Base-by-base conservation (phyloP, 768 basidiomycete species). In the Leccinum longicurvipes region DNA sequence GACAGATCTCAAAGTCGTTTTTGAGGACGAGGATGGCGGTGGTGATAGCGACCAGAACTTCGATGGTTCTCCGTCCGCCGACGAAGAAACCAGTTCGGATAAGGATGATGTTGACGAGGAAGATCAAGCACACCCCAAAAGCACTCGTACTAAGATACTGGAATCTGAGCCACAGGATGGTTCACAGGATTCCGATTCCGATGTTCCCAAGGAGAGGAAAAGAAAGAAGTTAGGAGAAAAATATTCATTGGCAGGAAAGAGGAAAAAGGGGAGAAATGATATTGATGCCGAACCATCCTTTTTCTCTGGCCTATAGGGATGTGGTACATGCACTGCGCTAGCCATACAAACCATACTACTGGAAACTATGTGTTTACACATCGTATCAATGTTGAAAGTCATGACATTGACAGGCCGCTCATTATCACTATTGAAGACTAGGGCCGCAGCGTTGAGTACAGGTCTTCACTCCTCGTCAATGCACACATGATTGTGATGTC, bases 1-100 rank as follows among this genome's bases (percentile, higher is more conserved):
- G 74, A 95, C 93, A 25, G 89, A 96, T 72, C 75, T 98, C 48
- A 84, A 79, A 63, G 86, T 83, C 32, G 82, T 93, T 47, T 87
- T 96, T 61, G 77, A 78, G 53, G 73, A 66, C 47, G 64, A 67
- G 23, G 64, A 66, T 29, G 67, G 59, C 24, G 71, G 71, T n/a
- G 52, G 45, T 11, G 67, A 68, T 28, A 67, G 66, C 17, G 68
- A 67, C 46, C 60, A 61, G 14, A 55, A 50, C 4, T 34, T 32
- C 15, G 52, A 54, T n/a, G 63, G 66, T 14, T 68, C 67, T n/a
- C 58, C 64, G 36, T 57, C 56, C 12, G 51, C 53, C 31, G 71
- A 71, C 27, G 62, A 63, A 36, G 68, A 66, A 47, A 51, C 54
- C 25, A 56, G 50, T 31, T 57, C 55, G 24, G 58, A 63, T 45